Evolutionary conservation across 495 filamentous ascomycete species (phyloP).

Genomic region (Aspergillus steynii): DNA sequence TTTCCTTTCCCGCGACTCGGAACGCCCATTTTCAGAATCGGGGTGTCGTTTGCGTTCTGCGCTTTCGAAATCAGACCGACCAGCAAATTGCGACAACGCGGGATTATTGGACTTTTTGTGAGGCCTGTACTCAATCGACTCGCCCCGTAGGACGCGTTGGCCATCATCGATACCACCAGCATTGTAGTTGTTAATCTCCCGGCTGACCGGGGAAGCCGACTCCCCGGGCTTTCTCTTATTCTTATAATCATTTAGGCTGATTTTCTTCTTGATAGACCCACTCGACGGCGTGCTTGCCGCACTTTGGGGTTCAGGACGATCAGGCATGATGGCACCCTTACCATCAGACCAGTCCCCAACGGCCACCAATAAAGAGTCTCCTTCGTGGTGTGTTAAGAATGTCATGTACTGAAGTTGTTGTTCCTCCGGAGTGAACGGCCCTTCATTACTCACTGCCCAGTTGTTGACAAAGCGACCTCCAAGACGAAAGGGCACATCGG

Average conservation of each 20-base stretch:
- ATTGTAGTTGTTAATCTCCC: conserved; percentile 23
- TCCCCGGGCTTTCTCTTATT: conserved; percentile 39
- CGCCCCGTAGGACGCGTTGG: conserved; percentile 21
- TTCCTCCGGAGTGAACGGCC: conserved; percentile 48
- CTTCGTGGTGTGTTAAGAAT: conserved; percentile 49
- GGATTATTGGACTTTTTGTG: conserved; percentile 17
- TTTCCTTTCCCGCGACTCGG: conserved; percentile 16
- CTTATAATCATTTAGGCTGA: conserved; percentile 53
- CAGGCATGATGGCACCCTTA: conserved; percentile 47
- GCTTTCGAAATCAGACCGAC: conserved; percentile 21
- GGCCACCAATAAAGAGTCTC: conserved; percentile 47
- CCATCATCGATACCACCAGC: conserved; percentile 21
- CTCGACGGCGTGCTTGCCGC: conserved; percentile 33
- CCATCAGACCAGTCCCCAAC: conserved; percentile 56
- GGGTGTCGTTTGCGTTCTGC: conserved; percentile 37
- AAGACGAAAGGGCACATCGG: conserved; percentile 44
- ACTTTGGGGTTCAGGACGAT: conserved; percentile 36
- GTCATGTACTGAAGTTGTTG: conserved; percentile 57
- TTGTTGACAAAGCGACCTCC: conserved; percentile 41
- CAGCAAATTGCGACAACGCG: conserved; percentile 10
- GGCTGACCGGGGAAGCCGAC: conserved; percentile 21
- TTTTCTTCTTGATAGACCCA: conserved; percentile 47
- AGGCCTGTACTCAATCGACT: conserved; percentile 18
- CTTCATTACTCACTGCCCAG: conserved; percentile 51
- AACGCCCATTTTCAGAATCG: conserved; percentile 24